Conservation (phyloP, 2,329 filamentous ascomycete species). For the Cryphonectria carpinicola region DNA sequence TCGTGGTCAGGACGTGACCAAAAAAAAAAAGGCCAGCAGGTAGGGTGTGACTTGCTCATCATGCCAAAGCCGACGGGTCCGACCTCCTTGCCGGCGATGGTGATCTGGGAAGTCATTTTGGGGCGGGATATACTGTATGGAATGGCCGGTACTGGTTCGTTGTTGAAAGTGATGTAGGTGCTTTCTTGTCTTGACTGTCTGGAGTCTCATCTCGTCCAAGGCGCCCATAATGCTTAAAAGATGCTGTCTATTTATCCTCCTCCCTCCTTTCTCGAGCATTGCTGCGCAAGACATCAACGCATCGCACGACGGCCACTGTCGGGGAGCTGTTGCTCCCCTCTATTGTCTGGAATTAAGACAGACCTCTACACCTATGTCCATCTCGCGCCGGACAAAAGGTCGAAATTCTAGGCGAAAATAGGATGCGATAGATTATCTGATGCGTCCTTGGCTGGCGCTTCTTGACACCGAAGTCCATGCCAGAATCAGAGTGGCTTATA, state of each 20-base stretch:
- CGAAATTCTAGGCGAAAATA: neutral
- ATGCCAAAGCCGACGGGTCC: slow-evolving; percentile 34
- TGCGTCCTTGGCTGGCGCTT: neutral
- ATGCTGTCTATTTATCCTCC: neutral
- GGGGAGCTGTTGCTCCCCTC: too few species aligned
- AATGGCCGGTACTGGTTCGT: neutral
- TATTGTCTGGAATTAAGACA: neutral
- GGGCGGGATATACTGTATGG: neutral
- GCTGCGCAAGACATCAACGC: neutral
- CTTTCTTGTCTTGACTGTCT: neutral
- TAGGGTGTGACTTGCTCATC: slow-evolving; percentile 42
- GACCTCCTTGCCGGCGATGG: slow-evolving; percentile 21
- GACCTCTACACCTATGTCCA: neutral
- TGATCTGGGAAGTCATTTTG: slow-evolving; percentile 4
- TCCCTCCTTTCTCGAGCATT: neutral
- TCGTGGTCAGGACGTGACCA: neutral
- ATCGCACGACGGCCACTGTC: neutral
- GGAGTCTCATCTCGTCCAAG: neutral
- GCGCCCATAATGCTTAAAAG: neutral
- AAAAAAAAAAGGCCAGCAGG: neutral
- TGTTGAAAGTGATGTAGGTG: neutral
- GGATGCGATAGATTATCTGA: neutral
- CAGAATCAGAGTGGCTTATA: neutral
- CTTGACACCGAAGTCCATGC: neutral
- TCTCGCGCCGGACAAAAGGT: neutral